phyloP scores from a whole-genome alignment of 1,284 basidiomycete genomes.

The Flammula alnicola region DNA sequence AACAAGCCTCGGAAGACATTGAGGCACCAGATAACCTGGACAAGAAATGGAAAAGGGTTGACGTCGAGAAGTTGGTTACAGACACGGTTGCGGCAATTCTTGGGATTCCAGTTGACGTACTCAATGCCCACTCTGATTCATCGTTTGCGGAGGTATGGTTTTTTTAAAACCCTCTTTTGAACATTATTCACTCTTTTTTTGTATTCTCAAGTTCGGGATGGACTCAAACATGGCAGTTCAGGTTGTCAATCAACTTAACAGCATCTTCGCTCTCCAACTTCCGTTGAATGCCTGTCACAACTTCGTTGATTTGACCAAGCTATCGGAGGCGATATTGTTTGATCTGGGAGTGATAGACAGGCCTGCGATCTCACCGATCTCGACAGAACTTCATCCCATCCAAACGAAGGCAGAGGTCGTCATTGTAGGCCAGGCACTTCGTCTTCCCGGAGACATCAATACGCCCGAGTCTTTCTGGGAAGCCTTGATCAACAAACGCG shows the following conservation, averaged over 20 bases:
- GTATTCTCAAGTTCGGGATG: slow-evolving; percentile 36
- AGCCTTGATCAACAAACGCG: slow-evolving; percentile 30
- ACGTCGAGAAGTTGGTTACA: background rate
- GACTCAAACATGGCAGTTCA: slow-evolving; percentile 31
- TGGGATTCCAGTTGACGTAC: background rate
- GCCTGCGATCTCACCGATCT: background rate
- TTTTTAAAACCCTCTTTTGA: background rate
- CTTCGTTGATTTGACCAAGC: slow-evolving; percentile 27
- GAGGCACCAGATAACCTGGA: too few relatives aligned
- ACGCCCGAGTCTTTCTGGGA: slow-evolving; percentile 33
- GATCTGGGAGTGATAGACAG: slow-evolving; percentile 12
- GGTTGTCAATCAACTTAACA: slow-evolving; percentile 33
- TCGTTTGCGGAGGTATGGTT: slow-evolving; percentile 19
- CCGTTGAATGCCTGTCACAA: slow-evolving; percentile 35
- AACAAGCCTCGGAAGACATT: background rate
- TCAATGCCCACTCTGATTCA: slow-evolving; percentile 5
- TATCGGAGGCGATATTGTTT: slow-evolving; percentile 23
- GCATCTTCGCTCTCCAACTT: slow-evolving; percentile 23
- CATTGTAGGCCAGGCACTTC: slow-evolving; percentile 36
- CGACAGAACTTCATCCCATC: background rate
- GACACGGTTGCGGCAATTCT: slow-evolving; percentile 6
- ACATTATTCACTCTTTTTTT: background rate
- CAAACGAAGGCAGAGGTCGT: slow-evolving; percentile 29
- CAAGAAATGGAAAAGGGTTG: slow-evolving; percentile 2
- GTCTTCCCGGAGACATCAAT: slow-evolving; percentile 35